These are phyloP conservation scores for Heliosperma pusillum DNA, from an alignment of 148 eudicot genomes.

Conservation along the genomic window DNA sequence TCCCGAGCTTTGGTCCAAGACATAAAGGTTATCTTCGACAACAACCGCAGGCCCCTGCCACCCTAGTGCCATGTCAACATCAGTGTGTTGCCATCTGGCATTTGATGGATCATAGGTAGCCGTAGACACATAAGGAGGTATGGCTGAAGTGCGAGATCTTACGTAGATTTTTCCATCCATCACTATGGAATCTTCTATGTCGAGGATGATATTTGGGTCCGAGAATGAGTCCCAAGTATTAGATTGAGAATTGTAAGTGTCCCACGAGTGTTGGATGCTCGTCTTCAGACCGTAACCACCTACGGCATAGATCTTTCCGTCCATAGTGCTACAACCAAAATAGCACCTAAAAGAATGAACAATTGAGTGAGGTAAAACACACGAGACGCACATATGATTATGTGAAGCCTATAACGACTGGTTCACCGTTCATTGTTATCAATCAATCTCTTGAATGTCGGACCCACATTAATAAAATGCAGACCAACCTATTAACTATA, in stretches of 20 bases:
- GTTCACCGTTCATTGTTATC: background rate
- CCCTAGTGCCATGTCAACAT: conserved; percentile 56
- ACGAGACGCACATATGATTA: background rate
- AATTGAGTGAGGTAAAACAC: background rate
- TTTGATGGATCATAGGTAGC: conserved; percentile 59
- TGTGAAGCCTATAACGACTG: background rate
- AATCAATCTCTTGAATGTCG: background rate
- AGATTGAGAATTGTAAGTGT: conserved; percentile 46
- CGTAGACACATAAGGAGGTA: conserved; percentile 51
- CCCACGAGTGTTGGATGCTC: conserved; percentile 65
- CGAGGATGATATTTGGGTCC: conserved; percentile 54
- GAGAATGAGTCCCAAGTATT: conserved; percentile 53
- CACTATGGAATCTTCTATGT: conserved; percentile 62
- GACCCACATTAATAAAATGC: background rate
- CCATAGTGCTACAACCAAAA: conserved; percentile 65
- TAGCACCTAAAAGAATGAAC: conserved; percentile 56
- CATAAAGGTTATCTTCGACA: conserved; percentile 51
- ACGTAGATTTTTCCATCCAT: conserved; percentile 60
- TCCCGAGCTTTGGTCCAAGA: conserved; percentile 74
- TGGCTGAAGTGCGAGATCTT: conserved; percentile 48
- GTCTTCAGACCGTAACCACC: conserved; percentile 69
- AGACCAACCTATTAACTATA: background rate
- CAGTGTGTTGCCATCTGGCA: conserved; percentile 57
- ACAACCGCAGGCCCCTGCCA: conserved; percentile 81
- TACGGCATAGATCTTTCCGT: conserved; percentile 68